Evolutionary conservation across 148 eudicot species (phyloP), one percentile per base, ranked within the genome.

Genomic region (Vaccinium myrtillus): DNA sequence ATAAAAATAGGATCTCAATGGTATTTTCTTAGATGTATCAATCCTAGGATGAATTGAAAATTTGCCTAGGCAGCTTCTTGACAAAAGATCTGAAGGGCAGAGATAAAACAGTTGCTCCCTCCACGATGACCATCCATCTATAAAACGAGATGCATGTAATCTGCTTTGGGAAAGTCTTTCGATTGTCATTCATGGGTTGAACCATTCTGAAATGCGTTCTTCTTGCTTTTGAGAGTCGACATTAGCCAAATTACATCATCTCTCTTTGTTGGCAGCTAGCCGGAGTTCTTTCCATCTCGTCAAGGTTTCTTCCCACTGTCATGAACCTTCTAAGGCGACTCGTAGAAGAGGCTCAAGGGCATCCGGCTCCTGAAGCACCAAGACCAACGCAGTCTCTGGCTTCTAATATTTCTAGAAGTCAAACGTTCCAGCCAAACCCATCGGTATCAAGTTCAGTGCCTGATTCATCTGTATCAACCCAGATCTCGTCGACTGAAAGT

Each of bases 281-380:
- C 58, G 88, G 87, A 79, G 83, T 88, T 61, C 77, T 88, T 46
- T 83, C 88, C 49, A 43, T 88, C 61, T 71, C 85, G 5, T 81
- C 88, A 61, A 73, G 85, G 67, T 84, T 86, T 85, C 56, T 86
- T 32, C 90, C 88, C 23, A 82, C 88, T 30, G 46, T 86, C 73
- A 86, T 86, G 77, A 82, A 86, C 79, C 61, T 88, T 70, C 67
- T 88, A 27, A 84, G 82, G 77, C 78, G 79, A 51, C 90, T 88
- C 4, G 85, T 88, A 36, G 87, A 83, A 58, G 87, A 84, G 78
- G 88, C 84, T 53, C 76, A 81, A 73, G 86, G 85, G 58, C 46
- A 21, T 32, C 77, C 63, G 27, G 61, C 80, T 83, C 80, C 79
- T 59, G 85, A 56, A 73, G 83, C 83, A 27, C 56, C 84, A 43